phyloP scores from a whole-genome alignment of 805 yeast species.

The Wickerhamiella vanderwaltii region DNA sequence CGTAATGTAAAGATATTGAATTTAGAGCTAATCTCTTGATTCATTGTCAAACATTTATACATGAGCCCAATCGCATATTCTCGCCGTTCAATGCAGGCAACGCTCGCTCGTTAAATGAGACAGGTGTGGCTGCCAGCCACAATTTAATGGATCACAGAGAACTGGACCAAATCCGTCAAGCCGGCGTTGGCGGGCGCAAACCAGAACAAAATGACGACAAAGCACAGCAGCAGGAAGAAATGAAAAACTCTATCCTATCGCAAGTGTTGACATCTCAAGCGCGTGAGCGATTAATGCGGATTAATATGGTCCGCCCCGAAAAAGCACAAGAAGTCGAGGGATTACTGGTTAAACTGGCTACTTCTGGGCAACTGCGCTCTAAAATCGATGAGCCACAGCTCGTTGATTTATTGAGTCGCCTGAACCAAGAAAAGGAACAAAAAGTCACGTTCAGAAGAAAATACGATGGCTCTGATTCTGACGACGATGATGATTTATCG shows the following conservation, averaged over 20 bases:
- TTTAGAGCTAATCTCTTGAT: too few relatives aligned
- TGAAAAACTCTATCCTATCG: slow-evolving; percentile 35
- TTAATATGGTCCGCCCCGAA: slow-evolving; percentile 80
- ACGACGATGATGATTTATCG: slow-evolving; percentile 5
- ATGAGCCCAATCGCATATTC: too few relatives aligned
- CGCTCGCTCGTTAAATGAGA: too few relatives aligned
- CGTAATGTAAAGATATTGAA: too few relatives aligned
- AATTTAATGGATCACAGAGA: slow-evolving; percentile 33
- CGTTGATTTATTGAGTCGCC: slow-evolving; percentile 69
- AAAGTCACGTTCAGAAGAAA: slow-evolving; percentile 14
- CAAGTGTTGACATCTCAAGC: slow-evolving; percentile 75
- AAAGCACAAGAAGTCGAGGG: slow-evolving; percentile 82
- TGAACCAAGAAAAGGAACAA: slow-evolving; percentile 44
- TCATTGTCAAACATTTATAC: too few relatives aligned
- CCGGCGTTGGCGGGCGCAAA: slow-evolving; percentile 61
- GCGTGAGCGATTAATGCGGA: slow-evolving; percentile 75
- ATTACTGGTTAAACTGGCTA: slow-evolving; percentile 56
- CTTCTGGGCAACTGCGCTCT: slow-evolving; percentile 61
- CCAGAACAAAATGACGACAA: slow-evolving; percentile 1
- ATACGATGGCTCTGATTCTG: slow-evolving; percentile 48
- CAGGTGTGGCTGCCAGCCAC: too few relatives aligned
- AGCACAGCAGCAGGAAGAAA: slow-evolving; percentile 28
- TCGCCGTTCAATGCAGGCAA: too few relatives aligned
- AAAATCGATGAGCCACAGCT: slow-evolving; percentile 74
- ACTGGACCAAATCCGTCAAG: slow-evolving; percentile 79